A percentile compares a stretch with the other conserved stretches of the same genome.
phyloP scores from a whole-genome alignment of 2,329 filamentous ascomycete genomes.

The Stagonosporopsis rhizophila region DNA sequence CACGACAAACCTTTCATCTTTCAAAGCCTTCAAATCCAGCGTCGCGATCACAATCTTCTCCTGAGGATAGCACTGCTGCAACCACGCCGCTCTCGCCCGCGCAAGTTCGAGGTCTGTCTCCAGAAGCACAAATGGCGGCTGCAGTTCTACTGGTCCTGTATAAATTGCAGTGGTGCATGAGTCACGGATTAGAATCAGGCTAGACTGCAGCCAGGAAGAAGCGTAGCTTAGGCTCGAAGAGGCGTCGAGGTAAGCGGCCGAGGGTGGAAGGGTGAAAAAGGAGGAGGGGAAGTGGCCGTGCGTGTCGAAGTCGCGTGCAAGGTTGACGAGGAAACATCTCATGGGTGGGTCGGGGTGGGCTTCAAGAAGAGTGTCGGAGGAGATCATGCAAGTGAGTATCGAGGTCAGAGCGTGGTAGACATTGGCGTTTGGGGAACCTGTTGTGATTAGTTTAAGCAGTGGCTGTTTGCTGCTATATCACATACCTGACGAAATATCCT shows the following conservation, averaged over 20 bases:
- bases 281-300: neutral
- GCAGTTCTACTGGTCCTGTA: neutral
- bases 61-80: neutral
- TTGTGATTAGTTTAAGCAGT: neutral
- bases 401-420: neutral
- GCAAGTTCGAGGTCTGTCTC: neutral
- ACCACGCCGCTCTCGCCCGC: neutral
- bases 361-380: neutral
- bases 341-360: neutral
- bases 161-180: neutral
- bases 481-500: neutral
- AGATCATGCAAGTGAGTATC: neutral
- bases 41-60: neutral
- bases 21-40: neutral
- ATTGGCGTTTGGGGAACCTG: neutral
- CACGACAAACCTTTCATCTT: neutral
- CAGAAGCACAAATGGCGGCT: neutral
- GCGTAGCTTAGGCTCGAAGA: neutral
- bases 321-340: constrained; percentile 1
- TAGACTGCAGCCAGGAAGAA: neutral
- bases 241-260: neutral
- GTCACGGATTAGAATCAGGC: neutral
- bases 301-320: neutral
- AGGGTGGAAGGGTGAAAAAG: neutral
- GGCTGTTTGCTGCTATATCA: neutral